Evolutionary conservation across 208 protist species (phyloP), one percentile per base, ranked within the genome.

Genomic region (Crithidia acanthocephali): DNA sequence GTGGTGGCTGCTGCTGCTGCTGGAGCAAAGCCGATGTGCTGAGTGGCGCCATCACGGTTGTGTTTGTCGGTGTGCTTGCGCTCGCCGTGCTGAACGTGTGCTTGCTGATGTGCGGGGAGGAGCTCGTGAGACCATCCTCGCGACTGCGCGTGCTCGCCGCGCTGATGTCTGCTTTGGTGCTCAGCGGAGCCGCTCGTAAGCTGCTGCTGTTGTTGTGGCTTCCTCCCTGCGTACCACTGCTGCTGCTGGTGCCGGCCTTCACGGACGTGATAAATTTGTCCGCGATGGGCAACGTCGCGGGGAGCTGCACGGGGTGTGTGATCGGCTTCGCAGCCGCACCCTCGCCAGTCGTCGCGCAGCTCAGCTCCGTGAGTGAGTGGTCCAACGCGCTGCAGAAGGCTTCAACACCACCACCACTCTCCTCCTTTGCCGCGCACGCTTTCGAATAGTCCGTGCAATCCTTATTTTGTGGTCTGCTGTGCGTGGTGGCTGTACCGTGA

Each of bases 101-200:
- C 61, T 57, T 45, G 22, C 59, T 37, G 16, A 42, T 40, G 18
- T 65, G 59, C 22, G 59, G 25, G 4, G 59, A 53, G 13, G 45
- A 42, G 44, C 2, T 53, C 16, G 44, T 20, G 8, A 53, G 45
- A 10, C 44, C 59, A 16, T 53, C 40, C 11, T 40, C 44, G 15
- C 35, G 40, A 18, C 44, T 53, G 25, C 59, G 56, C 6, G 56
- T 61, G 56, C 35, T 63, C 11, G 23, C 9, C 20, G 42, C 44
- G 25, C 28, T 48, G 18, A 9, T 15, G 16, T n/a, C 18, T 15
- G 18, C 44, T n/a, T 48, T 48, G 18, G 6, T 48, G 18, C 44
- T 48, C 16, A 6, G 44, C 44, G 18, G 6, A 48, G 16, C 16
- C 18, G 44, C 44, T 48, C 6, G 6, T 13, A 6, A 6, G 44